A percentile compares a stretch with the other conserved stretches of the same genome.
These are phyloP conservation scores for Aspergillus unguis DNA, from an alignment of 2,329 filamentous ascomycete genomes.

Conservation along the genomic window DNA sequence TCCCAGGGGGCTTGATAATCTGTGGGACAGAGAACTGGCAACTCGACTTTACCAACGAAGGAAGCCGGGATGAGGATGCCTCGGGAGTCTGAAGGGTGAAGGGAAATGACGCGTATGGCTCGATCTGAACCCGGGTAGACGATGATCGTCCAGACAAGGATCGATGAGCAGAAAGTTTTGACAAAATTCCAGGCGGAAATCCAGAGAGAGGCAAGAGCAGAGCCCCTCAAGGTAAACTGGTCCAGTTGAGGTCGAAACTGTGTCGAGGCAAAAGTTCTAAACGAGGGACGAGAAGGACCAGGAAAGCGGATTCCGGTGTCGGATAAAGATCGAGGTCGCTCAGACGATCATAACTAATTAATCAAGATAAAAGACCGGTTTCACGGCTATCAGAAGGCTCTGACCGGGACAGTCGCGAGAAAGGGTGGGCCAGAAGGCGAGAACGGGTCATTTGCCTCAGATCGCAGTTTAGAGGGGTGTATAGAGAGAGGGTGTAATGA, in stretches of 20 bases:
- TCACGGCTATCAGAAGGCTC: background rate
- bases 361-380: background rate
- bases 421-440: conserved; percentile 13
- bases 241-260: no score
- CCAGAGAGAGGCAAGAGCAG: no score
- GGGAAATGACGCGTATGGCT: conserved; percentile 1
- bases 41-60: no score
- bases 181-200: no score
- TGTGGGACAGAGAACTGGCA: no score
- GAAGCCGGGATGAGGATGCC: no score
- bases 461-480: conserved; percentile 1
- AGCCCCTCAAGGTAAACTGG: no score
- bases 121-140: background rate
- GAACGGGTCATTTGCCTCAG: conserved; percentile 8
- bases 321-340: background rate
- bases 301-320: background rate
- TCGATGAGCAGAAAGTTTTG: background rate
- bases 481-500: background rate
- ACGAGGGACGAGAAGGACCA: background rate
- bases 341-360: conserved; percentile 5
- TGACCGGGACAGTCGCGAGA: conserved; percentile 7
- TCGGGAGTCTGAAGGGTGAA: background rate
- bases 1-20: no score
- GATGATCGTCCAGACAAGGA: background rate
- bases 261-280: no score